Evolutionary conservation across 2,329 filamentous ascomycete species (phyloP).

Genomic region (Mollisiaceae sp.): DNA sequence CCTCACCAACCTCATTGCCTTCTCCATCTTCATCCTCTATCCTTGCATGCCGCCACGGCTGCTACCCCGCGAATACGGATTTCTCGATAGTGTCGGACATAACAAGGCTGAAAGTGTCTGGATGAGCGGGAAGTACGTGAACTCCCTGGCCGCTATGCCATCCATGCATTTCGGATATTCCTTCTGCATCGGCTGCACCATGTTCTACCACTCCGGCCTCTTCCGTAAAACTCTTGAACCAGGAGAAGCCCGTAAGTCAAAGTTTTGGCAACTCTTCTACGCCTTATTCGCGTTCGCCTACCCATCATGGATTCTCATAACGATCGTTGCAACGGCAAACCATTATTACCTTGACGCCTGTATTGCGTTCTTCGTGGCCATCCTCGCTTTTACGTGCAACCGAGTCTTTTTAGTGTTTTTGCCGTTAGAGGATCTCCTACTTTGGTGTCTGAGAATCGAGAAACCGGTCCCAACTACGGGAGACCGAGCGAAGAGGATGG

Average conservation of each 20-base stretch:
- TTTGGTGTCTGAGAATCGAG: conserved; percentile 52
- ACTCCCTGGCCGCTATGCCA: conserved; percentile 57
- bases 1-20: conserved; percentile 58
- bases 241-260: conserved; percentile 49
- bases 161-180: conserved; percentile 60
- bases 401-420: conserved; percentile 54
- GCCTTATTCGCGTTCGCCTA: conserved; percentile 50
- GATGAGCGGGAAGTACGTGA: conserved; percentile 56
- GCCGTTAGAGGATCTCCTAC: conserved; percentile 54
- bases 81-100: conserved; percentile 55
- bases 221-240: conserved; percentile 45
- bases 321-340: conserved; percentile 59
- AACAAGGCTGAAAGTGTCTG: conserved; percentile 55
- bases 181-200: conserved; percentile 57
- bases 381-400: conserved; percentile 53
- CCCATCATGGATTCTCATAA: conserved; percentile 52
- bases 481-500: conserved; percentile 37
- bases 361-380: conserved; percentile 52
- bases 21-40: conserved; percentile 56
- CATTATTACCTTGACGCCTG: conserved; percentile 59
- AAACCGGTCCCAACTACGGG: conserved; percentile 57
- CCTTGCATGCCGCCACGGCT: conserved; percentile 58
- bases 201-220: conserved; percentile 58
- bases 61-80: conserved; percentile 54
- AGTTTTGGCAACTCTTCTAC: conserved; percentile 51